Base-by-base conservation (phyloP, 805 yeast species). In the Saccharomyces eubayanus region DNA sequence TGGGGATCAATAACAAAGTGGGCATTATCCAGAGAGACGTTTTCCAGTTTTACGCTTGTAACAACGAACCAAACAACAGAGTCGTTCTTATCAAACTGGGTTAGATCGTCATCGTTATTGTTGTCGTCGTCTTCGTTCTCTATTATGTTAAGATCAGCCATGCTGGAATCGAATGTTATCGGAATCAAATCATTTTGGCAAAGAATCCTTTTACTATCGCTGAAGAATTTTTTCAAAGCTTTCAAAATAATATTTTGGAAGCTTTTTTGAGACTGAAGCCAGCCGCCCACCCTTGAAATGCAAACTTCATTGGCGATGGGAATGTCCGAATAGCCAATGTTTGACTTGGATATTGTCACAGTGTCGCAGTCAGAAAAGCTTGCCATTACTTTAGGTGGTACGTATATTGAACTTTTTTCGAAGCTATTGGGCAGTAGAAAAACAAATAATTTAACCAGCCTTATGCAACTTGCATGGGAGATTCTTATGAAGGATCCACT, bases 31-130 rank as follows among this genome's bases (percentile, higher is more conserved):
- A 50, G 51, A 29, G 58, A 51, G 4, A 57, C 57, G 2, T 62
- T 60, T 3, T 62, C 68, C 2, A 70, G 64, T 2, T 68, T 73
- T 3, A 77, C 77, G 5, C 72, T 62, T 3, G 79, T 84, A 1
- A 92, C 79, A 59, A 80, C 80, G 69, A 90, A 92, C 97, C 97
- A 92, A 0, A 90, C 96, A 20, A 91, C 78, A 0, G 81, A 74
- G 64, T 90, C 89, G 0, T 87, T 82, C 24, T 75, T 75, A 1
- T 51, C 51, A 5, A 40, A 31, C 50, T 45, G 10, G n/a, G 27
- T 20, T n/a, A n/a, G 21, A 10, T 29, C 45, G 14, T 48, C 54
- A 3, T 28, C 20, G 6, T 16, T 10, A 14, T 20, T 6, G 9
- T 20, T 6, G 9, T 43, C 53, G 0, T 36, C 45, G 3, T 49